phyloP scores from a whole-genome alignment of 2,329 filamentous ascomycete genomes.

The Xylariaceae sp. region DNA sequence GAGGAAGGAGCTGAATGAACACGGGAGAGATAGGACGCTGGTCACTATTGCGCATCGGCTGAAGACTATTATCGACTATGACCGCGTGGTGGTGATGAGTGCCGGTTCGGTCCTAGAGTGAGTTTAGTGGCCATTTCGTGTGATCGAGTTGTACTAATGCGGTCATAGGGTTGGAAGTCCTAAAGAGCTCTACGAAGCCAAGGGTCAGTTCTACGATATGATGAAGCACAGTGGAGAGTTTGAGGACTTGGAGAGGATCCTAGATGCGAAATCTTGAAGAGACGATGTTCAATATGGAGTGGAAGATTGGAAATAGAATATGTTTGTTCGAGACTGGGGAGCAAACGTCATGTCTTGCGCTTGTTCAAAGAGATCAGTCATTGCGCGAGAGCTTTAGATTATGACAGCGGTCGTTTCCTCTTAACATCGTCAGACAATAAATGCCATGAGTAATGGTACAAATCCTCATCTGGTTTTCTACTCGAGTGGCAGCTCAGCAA shows the following conservation, averaged over 20 bases:
- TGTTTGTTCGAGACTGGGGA: too few relatives aligned
- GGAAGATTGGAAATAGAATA: too few relatives aligned
- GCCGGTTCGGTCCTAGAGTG: conserved; percentile 50
- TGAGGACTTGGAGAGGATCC: conserved; percentile 37
- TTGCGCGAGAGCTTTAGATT: too few relatives aligned
- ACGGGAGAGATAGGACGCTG: conserved; percentile 44
- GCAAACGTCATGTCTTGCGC: too few relatives aligned
- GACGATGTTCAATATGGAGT: too few relatives aligned
- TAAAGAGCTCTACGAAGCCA: conserved; percentile 38
- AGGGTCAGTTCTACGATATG: conserved; percentile 50
- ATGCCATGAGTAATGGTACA: too few relatives aligned
- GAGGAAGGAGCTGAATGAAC: conserved; percentile 42
- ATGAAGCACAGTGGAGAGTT: conserved; percentile 51
- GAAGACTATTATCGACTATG: conserved; percentile 56
- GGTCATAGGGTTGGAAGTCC: conserved; percentile 40
- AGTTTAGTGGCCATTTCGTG: conserved; percentile 14
- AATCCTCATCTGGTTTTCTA: too few relatives aligned
- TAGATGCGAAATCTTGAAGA: neutral
- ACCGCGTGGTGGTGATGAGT: conserved; percentile 54
- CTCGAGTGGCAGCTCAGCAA: too few relatives aligned
- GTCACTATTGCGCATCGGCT: conserved; percentile 56
- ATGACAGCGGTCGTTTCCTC: too few relatives aligned
- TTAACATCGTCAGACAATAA: too few relatives aligned
- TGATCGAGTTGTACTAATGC: neutral
- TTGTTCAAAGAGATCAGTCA: too few relatives aligned